Base-by-base conservation (phyloP, 148 eudicot genomes). In the Silene conica region DNA sequence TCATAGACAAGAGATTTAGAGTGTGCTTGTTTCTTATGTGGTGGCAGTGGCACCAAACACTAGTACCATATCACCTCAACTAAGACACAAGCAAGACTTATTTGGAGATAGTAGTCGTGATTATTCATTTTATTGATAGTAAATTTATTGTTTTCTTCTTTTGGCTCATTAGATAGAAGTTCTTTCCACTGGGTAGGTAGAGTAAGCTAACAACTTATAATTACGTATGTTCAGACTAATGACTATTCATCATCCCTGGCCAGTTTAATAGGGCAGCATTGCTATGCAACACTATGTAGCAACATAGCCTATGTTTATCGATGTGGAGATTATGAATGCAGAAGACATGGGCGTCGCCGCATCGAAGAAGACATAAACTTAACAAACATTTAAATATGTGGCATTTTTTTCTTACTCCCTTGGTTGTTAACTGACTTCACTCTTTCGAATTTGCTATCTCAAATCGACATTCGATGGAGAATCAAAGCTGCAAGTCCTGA, bases 291-390 rank as follows among this genome's bases (percentile, higher is more conserved):
- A n/a, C n/a, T n/a, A n/a, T n/a, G n/a, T n/a, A n/a, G n/a, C n/a
- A n/a, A n/a, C n/a, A n/a, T n/a, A n/a, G n/a, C 99, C 99, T 61
- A 92, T 96, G 99, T 96, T 96, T 67, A 89, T 89, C 78, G 99
- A 96, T 73, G 86, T 96, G 79, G 97, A 96, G 87, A 87, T 96
- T 77, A 92, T 96, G 99, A 92, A 87, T 85, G 91, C 89, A 65
- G 99, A 96, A n/a, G n/a, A n/a, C n/a, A n/a, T n/a, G n/a, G n/a
- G n/a, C n/a, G n/a, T n/a, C n/a, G n/a, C n/a, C n/a, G n/a, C n/a
- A n/a, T n/a, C n/a, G n/a, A n/a, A n/a, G n/a, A n/a, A n/a, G n/a
- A n/a, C n/a, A 15, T 63, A 31, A 58, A 34, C 56, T 5, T 31
- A 22, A 12, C 61, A 70, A 11, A 45, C 77, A 72, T 54, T n/a